Base-by-base conservation (phyloP, 257 asterid genomes). In the Jacaranda mimosifolia region DNA sequence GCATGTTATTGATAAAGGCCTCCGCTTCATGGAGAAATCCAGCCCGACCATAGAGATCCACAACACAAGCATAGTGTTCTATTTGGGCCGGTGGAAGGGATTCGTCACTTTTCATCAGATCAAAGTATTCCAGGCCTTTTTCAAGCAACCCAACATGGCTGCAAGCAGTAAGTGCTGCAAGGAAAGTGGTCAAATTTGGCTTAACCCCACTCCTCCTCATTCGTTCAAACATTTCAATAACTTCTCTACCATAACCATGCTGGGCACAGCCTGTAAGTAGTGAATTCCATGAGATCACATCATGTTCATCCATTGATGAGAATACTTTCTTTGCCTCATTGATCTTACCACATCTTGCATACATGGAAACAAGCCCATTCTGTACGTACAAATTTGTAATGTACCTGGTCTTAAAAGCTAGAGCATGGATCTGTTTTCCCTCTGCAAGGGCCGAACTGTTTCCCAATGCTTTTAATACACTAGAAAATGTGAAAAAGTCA, bases 311-410 rank as follows among this genome's bases (percentile, higher is more conserved):
- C 86, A 91, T 91, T 15, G 79, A 78, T 56, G 51, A 75, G 79
- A 91, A 87, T 13, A 88, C 88, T 77, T 77, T 81, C 82, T 70
- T 80, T 7, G 93, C 89, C 18, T 81, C 79, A 15, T 73, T 79
- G 15, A 91, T 86, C 63, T 68, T 56, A 9, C 94, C 93, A 73
- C 97, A 89, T 77, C 87, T 85, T 57, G 91, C 87, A 55, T 89
- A 89, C 97, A 91, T 91, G 68, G 93, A 89, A 68, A 91, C 82
- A 68, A 89, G 89, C 62, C 89, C 91, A 9, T 86, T 91, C 66
- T 77, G 89, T 18, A 84, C 80, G 10, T 64, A 46, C 18, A 87
- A 18, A 59, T 79, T 83, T 6, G 67, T 69, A 60, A 51, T 63
- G 77, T 70, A 75, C 43, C 91, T 84, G 59, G 82, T 82, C 75